Conservation (phyloP, 2,329 filamentous ascomycete species). For the Trichophyton rubrum region DNA sequence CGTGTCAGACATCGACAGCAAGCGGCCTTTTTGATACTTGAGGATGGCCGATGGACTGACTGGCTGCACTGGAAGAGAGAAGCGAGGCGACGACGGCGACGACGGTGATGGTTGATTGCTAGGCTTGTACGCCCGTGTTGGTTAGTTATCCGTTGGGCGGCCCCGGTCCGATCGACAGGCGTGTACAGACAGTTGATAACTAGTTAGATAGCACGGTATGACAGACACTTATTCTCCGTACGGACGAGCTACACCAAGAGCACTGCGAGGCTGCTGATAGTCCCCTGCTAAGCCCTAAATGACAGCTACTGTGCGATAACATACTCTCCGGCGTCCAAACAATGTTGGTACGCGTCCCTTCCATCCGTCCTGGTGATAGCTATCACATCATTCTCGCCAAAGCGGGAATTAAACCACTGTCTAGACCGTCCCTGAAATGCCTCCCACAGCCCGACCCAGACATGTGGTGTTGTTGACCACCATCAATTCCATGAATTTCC, state of each 20-base stretch:
- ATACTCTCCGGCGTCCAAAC: not conserved
- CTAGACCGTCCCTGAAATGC: not conserved
- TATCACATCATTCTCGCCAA: not conserved
- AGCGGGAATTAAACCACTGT: not conserved
- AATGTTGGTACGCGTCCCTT: not conserved
- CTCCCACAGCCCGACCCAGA: not conserved
- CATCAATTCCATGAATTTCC: no score
- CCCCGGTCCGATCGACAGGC: not conserved
- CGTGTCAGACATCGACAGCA: not conserved
- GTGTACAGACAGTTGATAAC: not conserved
- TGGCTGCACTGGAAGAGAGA: not conserved
- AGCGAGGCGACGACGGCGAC: no score
- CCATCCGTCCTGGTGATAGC: not conserved
- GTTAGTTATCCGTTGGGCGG: not conserved
- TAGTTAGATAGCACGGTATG: no score
- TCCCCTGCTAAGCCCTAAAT: not conserved
- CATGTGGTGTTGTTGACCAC: no score
- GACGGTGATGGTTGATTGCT: not conserved
- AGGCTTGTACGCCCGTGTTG: not conserved
- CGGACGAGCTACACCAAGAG: no score
- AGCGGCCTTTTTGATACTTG: not conserved
- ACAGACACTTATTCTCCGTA: no score
- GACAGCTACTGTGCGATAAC: not conserved
- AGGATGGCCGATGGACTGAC: not conserved
- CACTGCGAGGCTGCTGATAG: not conserved